phyloP scores from a whole-genome alignment of 176 grass and related monocot genomes.

The Aegilops bicornis region DNA sequence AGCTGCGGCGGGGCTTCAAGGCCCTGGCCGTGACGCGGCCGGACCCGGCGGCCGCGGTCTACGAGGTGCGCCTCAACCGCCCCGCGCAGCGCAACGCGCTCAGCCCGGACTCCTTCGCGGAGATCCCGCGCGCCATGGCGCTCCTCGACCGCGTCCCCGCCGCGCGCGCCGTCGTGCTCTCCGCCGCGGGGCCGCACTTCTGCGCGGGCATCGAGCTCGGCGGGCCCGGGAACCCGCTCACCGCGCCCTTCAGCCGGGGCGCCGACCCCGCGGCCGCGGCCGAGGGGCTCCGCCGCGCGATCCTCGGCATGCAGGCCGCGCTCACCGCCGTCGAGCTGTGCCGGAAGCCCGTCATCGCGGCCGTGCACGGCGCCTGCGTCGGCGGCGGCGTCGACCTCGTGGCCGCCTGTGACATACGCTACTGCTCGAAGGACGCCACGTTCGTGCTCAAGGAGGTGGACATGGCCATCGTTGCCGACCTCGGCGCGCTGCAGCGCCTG shows the following conservation, averaged over 20 bases:
- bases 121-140: constrained; percentile 75
- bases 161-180: constrained; percentile 61
- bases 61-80: constrained; percentile 79
- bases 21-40: constrained; percentile 56
- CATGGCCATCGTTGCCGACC: constrained; percentile 79
- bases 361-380: constrained; percentile 77
- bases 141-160: constrained; percentile 73
- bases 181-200: constrained; percentile 65
- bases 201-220: constrained; percentile 76
- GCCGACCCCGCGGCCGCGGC: constrained; percentile 37
- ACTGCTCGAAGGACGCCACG: constrained; percentile 61
- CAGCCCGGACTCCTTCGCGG: constrained; percentile 56
- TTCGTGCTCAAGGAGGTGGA: constrained; percentile 93
- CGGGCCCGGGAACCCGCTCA: constrained; percentile 35
- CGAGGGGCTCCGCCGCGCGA: constrained; percentile 51
- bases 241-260: background rate
- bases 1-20: constrained; percentile 60
- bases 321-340: constrained; percentile 66
- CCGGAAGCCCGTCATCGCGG: constrained; percentile 73
- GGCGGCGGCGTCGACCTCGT: constrained; percentile 70
- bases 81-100: constrained; percentile 79
- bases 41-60: constrained; percentile 43
- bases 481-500: constrained; percentile 71
- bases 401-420: constrained; percentile 68
- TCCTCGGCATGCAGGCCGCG: constrained; percentile 60